Evolutionary conservation across 164 flowering plant genomes (phyloP).

Genomic region (Buxus sempervirens): DNA sequence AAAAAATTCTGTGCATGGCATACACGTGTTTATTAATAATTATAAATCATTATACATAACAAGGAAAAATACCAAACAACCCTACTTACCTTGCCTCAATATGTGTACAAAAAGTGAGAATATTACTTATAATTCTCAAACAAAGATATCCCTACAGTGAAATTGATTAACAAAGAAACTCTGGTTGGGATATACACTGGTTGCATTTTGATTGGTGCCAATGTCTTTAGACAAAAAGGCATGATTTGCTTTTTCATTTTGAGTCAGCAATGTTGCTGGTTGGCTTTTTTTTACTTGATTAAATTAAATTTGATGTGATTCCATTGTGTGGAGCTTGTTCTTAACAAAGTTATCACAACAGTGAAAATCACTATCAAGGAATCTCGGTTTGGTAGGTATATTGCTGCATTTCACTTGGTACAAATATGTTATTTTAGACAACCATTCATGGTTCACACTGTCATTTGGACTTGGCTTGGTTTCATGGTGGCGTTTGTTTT

Average conservation of each 20-base stretch:
- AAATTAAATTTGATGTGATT: neutral
- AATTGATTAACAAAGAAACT: no score
- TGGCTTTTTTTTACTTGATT: no score
- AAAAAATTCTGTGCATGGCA: no score
- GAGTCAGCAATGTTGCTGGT: neutral
- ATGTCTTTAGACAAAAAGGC: neutral
- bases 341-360: no score
- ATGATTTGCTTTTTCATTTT: neutral
- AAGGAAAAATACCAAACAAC: no score
- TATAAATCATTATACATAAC: no score
- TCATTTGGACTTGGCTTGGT: neutral
- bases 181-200: neutral
- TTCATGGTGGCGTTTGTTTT: no score
- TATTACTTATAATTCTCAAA: neutral
- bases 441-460: neutral
- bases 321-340: neutral
- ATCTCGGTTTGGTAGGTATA: neutral
- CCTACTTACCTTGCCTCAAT: no score
- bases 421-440: neutral
- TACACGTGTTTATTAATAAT: no score
- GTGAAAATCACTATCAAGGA: no score
- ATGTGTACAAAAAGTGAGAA: no score
- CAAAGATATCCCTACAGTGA: neutral
- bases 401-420: neutral
- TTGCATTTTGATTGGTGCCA: neutral